Conservation (phyloP, 2,329 filamentous ascomycete genomes). For the Drechslera avenae region DNA sequence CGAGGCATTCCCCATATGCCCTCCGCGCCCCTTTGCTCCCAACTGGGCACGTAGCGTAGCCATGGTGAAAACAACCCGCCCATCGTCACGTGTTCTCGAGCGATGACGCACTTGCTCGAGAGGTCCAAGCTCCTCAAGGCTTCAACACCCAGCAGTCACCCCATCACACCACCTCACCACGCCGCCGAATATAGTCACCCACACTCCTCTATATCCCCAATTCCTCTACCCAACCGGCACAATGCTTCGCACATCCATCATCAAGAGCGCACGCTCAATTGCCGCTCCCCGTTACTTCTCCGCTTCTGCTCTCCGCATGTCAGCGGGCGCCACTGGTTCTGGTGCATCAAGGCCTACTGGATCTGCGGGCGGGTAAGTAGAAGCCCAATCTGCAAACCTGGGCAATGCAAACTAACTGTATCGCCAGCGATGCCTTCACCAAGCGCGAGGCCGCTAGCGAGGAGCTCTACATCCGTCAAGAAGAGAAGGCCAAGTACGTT, state of each 20-base stretch:
- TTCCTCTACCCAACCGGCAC: slow-evolving; percentile 18
- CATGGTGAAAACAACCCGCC: too few species aligned
- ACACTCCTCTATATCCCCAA: slow-evolving; percentile 13
- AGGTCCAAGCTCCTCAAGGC: slow-evolving; percentile 23
- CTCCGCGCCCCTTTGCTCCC: too few species aligned
- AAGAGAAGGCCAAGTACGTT: slow-evolving; percentile 81
- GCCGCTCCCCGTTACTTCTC: slow-evolving; percentile 51
- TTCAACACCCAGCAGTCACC: not conserved
- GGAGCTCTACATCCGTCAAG: slow-evolving; percentile 80
- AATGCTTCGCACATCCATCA: slow-evolving; percentile 48
- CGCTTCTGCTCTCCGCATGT: slow-evolving; percentile 50
- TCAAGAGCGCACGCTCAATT: slow-evolving; percentile 48
- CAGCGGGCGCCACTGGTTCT: slow-evolving; percentile 54
- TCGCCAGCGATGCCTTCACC: slow-evolving; percentile 82
- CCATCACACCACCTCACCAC: slow-evolving; percentile 35
- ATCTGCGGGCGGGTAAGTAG: slow-evolving; percentile 41
- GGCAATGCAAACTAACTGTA: slow-evolving; percentile 11
- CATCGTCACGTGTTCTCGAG: slow-evolving; percentile 16
- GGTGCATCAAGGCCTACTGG: slow-evolving; percentile 51
- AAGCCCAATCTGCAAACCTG: not conserved
- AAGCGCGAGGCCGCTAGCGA: slow-evolving; percentile 88
- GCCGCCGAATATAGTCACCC: slow-evolving; percentile 22
- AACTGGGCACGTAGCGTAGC: too few species aligned
- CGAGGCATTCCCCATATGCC: too few species aligned
- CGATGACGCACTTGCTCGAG: slow-evolving; percentile 28